Evolutionary conservation across 345 rosid genomes (phyloP).

Genomic region (Eutrema japonicum): DNA sequence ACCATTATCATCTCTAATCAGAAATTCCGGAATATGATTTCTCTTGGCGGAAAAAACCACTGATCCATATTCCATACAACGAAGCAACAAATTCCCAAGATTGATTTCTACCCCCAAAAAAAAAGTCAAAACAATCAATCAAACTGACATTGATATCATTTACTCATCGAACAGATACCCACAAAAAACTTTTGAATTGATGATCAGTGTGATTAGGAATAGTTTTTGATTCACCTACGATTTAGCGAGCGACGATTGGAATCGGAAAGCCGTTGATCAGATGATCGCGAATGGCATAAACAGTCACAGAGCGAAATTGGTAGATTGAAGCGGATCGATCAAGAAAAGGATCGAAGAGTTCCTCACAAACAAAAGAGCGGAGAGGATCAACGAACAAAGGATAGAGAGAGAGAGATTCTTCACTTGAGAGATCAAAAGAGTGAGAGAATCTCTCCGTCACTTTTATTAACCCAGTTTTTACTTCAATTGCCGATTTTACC

Average conservation of each 20-base stretch:
- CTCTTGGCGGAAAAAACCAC: neutral
- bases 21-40: neutral
- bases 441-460: slow-evolving; percentile 34
- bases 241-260: neutral
- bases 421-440: slow-evolving; percentile 38
- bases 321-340: slow-evolving; percentile 21
- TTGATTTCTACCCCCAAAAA: neutral
- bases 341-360: slow-evolving; percentile 11
- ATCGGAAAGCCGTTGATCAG: slow-evolving; percentile 32
- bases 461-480: slow-evolving; percentile 36
- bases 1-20: neutral
- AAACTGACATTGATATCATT: slow-evolving; percentile 3
- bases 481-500: slow-evolving; percentile 27
- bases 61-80: slow-evolving; percentile 1
- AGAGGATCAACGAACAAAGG: neutral
- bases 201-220: slow-evolving; percentile 11
- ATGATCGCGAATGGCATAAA: slow-evolving; percentile 16
- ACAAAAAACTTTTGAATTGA: neutral
- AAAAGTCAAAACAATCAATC: slow-evolving; percentile 36
- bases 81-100: neutral
- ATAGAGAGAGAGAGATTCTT: slow-evolving; percentile 33
- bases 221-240: slow-evolving; percentile 13
- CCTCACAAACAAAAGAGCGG: neutral
- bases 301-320: neutral
- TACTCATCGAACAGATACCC: neutral